Evolutionary conservation across 805 yeast genomes (phyloP).

Genomic region (Candida argentea): DNA sequence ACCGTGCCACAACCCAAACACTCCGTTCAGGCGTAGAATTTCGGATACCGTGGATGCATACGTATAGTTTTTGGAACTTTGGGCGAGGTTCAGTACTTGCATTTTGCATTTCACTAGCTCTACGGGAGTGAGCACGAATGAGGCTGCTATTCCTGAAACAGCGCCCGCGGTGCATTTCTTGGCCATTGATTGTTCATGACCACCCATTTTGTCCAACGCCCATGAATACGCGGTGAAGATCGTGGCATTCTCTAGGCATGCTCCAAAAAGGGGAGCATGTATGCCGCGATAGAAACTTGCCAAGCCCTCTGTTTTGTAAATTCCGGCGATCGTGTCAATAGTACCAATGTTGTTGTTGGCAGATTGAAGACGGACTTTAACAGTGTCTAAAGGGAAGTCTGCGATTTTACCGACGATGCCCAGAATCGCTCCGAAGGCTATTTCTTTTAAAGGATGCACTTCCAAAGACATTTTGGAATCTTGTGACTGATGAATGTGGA

Average conservation of each 20-base stretch:
- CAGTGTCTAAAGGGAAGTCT: slow-evolving; percentile 90
- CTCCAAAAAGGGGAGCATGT: slow-evolving; percentile 76
- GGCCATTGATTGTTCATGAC: slow-evolving; percentile 17
- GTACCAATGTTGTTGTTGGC: slow-evolving; percentile 42
- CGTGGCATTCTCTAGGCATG: slow-evolving; percentile 81
- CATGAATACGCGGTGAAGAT: slow-evolving; percentile 57
- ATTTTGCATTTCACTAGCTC: slow-evolving; percentile 82
- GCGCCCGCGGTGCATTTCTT: slow-evolving; percentile 63
- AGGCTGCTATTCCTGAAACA: slow-evolving; percentile 70
- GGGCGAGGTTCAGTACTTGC: slow-evolving; percentile 47
- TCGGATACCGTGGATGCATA: slow-evolving; percentile 21
- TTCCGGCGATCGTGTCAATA: slow-evolving; percentile 50
- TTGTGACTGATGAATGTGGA: too few relatives aligned
- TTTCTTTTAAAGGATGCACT: slow-evolving; percentile 24
- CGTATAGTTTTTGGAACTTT: slow-evolving; percentile 14
- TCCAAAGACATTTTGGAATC: too few relatives aligned
- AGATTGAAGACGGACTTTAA: slow-evolving; percentile 79
- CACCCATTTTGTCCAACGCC: slow-evolving; percentile 9
- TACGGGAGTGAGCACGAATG: slow-evolving; percentile 83
- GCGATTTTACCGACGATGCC: slow-evolving; percentile 79
- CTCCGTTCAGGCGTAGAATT: slow-evolving; percentile 43
- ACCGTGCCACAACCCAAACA: slow-evolving; percentile 79
- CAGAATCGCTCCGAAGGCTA: slow-evolving; percentile 45
- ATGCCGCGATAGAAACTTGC: slow-evolving; percentile 65
- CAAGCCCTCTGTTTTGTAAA: slow-evolving; percentile 58